Conservation (phyloP, 257 asterid genomes). For the Nicotiana obtusifolia region DNA sequence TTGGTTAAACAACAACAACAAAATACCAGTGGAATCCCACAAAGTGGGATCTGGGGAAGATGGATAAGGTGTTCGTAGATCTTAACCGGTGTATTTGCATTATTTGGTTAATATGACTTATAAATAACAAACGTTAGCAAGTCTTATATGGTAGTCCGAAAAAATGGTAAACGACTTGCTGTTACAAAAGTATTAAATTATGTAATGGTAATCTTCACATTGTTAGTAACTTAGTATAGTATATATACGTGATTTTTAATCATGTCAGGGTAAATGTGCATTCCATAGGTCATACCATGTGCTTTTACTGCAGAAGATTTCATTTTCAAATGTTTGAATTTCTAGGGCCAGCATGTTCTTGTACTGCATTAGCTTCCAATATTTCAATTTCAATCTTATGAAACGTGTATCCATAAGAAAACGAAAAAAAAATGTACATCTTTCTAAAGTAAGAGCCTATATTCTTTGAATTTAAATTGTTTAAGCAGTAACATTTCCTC, state of each 20-base stretch:
- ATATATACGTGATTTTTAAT: no score
- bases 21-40: no score
- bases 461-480: background rate
- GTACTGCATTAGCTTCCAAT: background rate
- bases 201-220: no score
- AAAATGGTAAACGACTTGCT: background rate
- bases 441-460: background rate
- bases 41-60: no score
- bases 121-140: background rate
- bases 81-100: no score
- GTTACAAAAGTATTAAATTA: no score
- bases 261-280: background rate
- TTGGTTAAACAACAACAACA: no score
- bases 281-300: background rate
- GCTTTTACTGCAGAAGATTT: background rate
- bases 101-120: no score
- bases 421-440: background rate
- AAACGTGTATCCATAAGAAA: background rate
- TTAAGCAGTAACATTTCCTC: background rate
- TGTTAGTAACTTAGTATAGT: no score
- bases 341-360: background rate
- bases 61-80: no score
- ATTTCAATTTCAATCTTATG: background rate
- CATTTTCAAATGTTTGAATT: constrained; percentile 7
- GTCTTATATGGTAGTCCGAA: background rate